Conservation (phyloP, 352 stramenopile species). For the Lagenidium giganteum region DNA sequence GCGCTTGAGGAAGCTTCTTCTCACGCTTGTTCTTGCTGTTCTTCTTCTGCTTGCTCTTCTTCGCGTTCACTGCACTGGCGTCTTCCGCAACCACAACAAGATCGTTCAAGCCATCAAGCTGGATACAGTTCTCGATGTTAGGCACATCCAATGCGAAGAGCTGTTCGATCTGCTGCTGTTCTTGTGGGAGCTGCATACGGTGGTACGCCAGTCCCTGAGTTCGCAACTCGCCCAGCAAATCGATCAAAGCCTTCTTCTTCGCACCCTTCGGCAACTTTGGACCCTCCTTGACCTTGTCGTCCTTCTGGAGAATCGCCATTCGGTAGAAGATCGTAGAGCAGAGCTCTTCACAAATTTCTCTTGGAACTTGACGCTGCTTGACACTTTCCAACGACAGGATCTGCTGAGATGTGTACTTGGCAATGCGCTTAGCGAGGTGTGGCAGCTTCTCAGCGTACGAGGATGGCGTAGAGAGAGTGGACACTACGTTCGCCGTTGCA, state of each 20-base stretch:
- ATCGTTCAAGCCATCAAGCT: slow-evolving; percentile 55
- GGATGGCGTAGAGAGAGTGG: slow-evolving; percentile 12
- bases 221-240: slow-evolving; percentile 91
- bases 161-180: slow-evolving; percentile 78
- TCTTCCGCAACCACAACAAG: slow-evolving; percentile 39
- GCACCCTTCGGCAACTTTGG: slow-evolving; percentile 90
- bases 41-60: slow-evolving; percentile 20
- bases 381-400: slow-evolving; percentile 64
- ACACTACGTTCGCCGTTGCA: neutral
- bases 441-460: slow-evolving; percentile 51
- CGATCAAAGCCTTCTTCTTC: slow-evolving; percentile 97
- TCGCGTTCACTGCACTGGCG: no score
- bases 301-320: slow-evolving; percentile 75
- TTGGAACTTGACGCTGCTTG: slow-evolving; percentile 59
- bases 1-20: slow-evolving; percentile 7
- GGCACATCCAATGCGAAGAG: slow-evolving; percentile 82
- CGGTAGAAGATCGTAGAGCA: slow-evolving; percentile 94
- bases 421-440: slow-evolving; percentile 57
- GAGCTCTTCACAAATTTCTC: slow-evolving; percentile 82
- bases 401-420: slow-evolving; percentile 64
- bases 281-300: slow-evolving; percentile 59
- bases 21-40: slow-evolving; percentile 23
- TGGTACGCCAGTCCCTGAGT: slow-evolving; percentile 79
- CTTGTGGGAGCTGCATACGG: slow-evolving; percentile 57
- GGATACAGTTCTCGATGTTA: slow-evolving; percentile 77